Base-by-base conservation (phyloP, 352 stramenopile genomes). In the Bremia lactucae region DNA sequence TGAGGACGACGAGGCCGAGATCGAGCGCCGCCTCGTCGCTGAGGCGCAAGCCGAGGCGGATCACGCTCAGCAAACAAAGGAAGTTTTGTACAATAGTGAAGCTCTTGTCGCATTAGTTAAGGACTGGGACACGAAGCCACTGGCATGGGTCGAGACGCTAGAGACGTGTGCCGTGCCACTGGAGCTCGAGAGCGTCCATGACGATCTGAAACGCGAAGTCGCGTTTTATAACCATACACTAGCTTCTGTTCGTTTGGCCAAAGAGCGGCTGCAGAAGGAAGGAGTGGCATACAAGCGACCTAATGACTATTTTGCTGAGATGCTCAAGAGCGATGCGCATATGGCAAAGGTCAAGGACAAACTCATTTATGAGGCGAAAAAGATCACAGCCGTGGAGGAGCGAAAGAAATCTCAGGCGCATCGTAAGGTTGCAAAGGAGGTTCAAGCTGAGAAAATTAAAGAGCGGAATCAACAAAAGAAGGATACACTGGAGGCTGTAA, bases 361-460 rank as follows among this genome's bases (percentile, higher is more conserved):
- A 62, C 81, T 99, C 38, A 97, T 98, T 40, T 98, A 98, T 62
- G 95, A 99, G 66, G 92, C 96, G 64, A 97, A 98, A 75, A 98
- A 98, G 75, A 99, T 99, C 53, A 85, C 96, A 34, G 95, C 95
- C 15, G 95, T 98, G 29, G 87, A 97, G 55, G 86, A 97, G 50
- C 87, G 95, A 18, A 98, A 98, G 73, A 94, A 96, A 50, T 96
- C 95, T 37, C 91, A 97, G 59, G 90, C 97, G 38, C 89, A 98
- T 56, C 94, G 95, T 29, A 87, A 97, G 56, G 96, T 96, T 49
- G 84, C 92, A 34, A 98, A 98, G 69, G 87, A 97, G 65, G 68
- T 96, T 19, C 78, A 92, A 63, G 72, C 76, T 8, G 74, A 89
- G 47, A 92, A 92, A 65, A 51, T 68, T 29, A 87, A 89, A 64